phyloP scores from a whole-genome alignment of 1,284 basidiomycete genomes.

The Somion occarium region DNA sequence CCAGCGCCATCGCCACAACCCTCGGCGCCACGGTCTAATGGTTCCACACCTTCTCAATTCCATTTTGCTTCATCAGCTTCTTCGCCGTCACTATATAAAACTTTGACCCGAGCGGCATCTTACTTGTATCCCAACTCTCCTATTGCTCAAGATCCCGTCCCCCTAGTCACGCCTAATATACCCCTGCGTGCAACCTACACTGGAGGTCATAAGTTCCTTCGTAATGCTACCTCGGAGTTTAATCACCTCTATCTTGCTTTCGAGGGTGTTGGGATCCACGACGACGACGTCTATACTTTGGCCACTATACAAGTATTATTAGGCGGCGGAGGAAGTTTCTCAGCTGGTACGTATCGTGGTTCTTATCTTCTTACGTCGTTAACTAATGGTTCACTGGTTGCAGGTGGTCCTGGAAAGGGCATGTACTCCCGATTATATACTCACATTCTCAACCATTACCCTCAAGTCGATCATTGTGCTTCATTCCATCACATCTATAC shows the following conservation, averaged over 20 bases:
- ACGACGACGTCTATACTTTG: constrained; percentile 91
- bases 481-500: constrained; percentile 98
- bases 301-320: constrained; percentile 95
- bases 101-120: constrained; percentile 66
- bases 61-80: constrained; percentile 37
- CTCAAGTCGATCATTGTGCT: constrained; percentile 94
- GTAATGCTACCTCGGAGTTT: constrained; percentile 71
- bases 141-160: constrained; percentile 21
- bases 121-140: constrained; percentile 52
- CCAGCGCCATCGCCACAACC: constrained; percentile 27
- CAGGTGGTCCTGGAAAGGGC: constrained; percentile 95
- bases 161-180: constrained; percentile 19
- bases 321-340: constrained; percentile 94
- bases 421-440: constrained; percentile 99
- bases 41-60: constrained; percentile 20
- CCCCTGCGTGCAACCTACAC: constrained; percentile 68
- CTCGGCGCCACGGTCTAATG: constrained; percentile 28
- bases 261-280: constrained; percentile 90
- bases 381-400: background rate
- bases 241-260: constrained; percentile 93
- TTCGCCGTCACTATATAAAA: constrained; percentile 55
- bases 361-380: constrained; percentile 2
- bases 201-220: constrained; percentile 79
- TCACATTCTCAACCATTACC: constrained; percentile 94
- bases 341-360: constrained; percentile 58